phyloP scores from a whole-genome alignment of 495 filamentous ascomycete genomes.

The Trichoderma reesei region DNA sequence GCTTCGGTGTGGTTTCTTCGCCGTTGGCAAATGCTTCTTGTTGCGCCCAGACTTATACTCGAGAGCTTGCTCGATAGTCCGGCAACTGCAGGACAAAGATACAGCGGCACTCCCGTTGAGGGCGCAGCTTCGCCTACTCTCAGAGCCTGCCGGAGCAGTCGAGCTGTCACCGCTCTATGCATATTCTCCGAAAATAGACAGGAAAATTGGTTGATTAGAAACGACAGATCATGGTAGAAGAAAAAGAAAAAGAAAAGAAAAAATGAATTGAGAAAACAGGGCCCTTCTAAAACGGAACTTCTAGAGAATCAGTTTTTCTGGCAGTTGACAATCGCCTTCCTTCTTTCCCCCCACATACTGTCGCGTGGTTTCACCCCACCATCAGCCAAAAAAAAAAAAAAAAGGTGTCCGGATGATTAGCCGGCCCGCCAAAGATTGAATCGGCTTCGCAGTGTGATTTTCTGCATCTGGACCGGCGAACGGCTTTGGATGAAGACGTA shows the following conservation, averaged over 20 bases:
- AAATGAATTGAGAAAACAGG: neutral
- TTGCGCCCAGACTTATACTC: neutral
- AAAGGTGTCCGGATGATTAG: neutral
- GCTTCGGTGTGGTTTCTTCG: slow-evolving; percentile 10
- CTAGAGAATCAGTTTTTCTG: neutral
- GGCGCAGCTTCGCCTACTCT: slow-evolving; percentile 25
- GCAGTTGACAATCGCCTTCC: neutral
- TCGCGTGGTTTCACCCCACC: slow-evolving; percentile 3
- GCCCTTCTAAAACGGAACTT: neutral
- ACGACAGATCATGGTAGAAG: too few relatives aligned
- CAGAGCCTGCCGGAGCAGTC: slow-evolving; percentile 34
- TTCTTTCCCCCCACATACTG: slow-evolving; percentile 2
- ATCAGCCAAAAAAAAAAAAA: slow-evolving; percentile 2
- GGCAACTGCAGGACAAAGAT: slow-evolving; percentile 33
- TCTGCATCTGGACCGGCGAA: neutral
- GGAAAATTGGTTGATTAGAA: too few relatives aligned
- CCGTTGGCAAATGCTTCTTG: neutral
- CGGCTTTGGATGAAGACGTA: neutral
- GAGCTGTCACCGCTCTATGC: slow-evolving; percentile 19
- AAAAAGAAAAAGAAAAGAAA: too few relatives aligned
- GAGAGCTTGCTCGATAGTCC: neutral
- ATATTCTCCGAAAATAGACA: slow-evolving; percentile 15
- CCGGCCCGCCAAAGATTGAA: slow-evolving; percentile 1
- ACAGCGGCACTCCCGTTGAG: slow-evolving; percentile 28
- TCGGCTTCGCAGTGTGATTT: neutral